These are phyloP conservation scores for Symmetrospora coprosmae DNA, from an alignment of 768 basidiomycete genomes.

Conservation along the genomic window DNA sequence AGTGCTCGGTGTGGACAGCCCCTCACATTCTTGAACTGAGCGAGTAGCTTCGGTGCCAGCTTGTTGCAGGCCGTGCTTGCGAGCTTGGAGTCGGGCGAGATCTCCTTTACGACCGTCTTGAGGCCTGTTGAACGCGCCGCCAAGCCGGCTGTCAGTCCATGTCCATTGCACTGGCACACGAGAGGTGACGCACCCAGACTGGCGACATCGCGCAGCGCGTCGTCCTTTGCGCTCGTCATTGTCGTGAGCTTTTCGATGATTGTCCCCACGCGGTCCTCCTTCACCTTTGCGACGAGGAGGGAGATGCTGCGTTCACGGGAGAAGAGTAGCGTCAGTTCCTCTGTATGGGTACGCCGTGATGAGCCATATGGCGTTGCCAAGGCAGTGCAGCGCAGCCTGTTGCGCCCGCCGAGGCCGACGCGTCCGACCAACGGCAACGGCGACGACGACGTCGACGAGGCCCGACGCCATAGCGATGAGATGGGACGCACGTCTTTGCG, in stretches of 20 bases:
- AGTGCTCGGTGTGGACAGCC: no score
- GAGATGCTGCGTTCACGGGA: slow-evolving; percentile 50
- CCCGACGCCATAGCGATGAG: neutral
- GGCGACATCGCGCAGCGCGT: slow-evolving; percentile 86
- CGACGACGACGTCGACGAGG: neutral
- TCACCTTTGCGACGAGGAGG: slow-evolving; percentile 75
- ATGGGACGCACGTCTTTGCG: slow-evolving; percentile 72
- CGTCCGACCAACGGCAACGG: neutral
- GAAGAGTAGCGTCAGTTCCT: neutral
- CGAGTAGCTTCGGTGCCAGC: slow-evolving; percentile 66
- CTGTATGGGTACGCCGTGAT: no score
- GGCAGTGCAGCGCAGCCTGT: no score
- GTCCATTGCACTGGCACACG: slow-evolving; percentile 1
- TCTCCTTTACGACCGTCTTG: slow-evolving; percentile 84
- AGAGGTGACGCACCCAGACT: slow-evolving; percentile 53
- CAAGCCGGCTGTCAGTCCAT: neutral
- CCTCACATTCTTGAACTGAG: slow-evolving; percentile 60
- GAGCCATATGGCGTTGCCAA: no score
- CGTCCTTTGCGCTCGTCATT: slow-evolving; percentile 68
- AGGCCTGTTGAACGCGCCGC: slow-evolving; percentile 47
- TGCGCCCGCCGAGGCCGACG: neutral
- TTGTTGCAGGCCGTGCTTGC: slow-evolving; percentile 66
- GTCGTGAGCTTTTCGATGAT: slow-evolving; percentile 81
- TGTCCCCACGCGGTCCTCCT: slow-evolving; percentile 62
- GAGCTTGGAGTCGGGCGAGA: slow-evolving; percentile 67